Evolutionary conservation across 805 yeast species (phyloP).

Genomic region (Kluyveromyces starmeri): DNA sequence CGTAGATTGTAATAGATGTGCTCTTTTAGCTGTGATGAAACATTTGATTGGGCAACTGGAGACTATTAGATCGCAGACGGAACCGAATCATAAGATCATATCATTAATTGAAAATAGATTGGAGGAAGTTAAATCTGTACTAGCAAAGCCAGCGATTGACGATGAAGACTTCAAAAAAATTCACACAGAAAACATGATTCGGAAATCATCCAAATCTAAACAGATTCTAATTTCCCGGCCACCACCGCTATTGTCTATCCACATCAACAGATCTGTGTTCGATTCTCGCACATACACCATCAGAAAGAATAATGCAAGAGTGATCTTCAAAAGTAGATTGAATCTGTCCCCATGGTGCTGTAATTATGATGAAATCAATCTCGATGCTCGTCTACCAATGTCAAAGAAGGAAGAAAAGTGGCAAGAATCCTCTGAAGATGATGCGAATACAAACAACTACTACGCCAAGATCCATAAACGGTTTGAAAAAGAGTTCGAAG

Average conservation of each 20-base stretch:
- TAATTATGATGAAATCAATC: slow-evolving; percentile 57
- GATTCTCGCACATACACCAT: slow-evolving; percentile 79
- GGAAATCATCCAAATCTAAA: slow-evolving; percentile 73
- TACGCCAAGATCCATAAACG: slow-evolving; percentile 26
- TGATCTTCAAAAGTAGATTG: slow-evolving; percentile 62
- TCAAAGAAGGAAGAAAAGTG: slow-evolving; percentile 46
- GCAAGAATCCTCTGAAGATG: slow-evolving; percentile 27
- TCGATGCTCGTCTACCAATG: slow-evolving; percentile 74
- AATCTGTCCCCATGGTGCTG: slow-evolving; percentile 65
- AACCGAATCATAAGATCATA: slow-evolving; percentile 25
- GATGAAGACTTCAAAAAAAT: slow-evolving; percentile 71
- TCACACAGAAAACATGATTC: slow-evolving; percentile 65
- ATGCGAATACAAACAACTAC: slow-evolving; percentile 23
- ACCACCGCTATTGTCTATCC: slow-evolving; percentile 75
- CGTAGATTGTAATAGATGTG: slow-evolving; percentile 92
- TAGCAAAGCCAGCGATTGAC: slow-evolving; percentile 58
- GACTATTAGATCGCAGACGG: slow-evolving; percentile 18
- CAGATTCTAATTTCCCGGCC: slow-evolving; percentile 74
- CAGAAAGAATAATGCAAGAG: slow-evolving; percentile 74
- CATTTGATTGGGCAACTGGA: slow-evolving; percentile 36
- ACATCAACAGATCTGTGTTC: slow-evolving; percentile 87
- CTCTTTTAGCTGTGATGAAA: slow-evolving; percentile 51
- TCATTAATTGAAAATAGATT: slow-evolving; percentile 38
- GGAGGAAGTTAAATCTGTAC: slow-evolving; percentile 40
- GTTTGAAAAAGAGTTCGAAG: slow-evolving; percentile 28